Evolutionary conservation across 345 rosid genomes (phyloP), one percentile per base, ranked within the genome.

Genomic region (Balakata baccata): DNA sequence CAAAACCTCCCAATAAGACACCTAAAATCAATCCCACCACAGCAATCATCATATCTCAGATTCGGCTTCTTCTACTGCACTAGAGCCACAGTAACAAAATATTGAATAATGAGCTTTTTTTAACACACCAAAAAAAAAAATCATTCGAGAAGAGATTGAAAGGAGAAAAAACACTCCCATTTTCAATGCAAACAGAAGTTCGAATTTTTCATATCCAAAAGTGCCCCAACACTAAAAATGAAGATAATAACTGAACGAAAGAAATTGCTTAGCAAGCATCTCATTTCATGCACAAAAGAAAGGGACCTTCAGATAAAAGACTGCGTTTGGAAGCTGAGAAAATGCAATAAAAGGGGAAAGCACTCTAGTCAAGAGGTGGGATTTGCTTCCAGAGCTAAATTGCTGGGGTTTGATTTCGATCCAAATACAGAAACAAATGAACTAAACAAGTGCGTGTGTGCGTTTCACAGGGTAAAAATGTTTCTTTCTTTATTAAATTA

Each of bases 21-120:
- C 82, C 72, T 57, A 79, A 60, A 41, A 79, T 59, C 72, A 79
- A 22, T 52, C 75, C 79, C 76, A 71, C 63, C 41, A 60, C 72
- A 47, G 65, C 79, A 52, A 75, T 25, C 22, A 79, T 50, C 82
- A 79, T 70, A 25, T 66, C 73, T 66, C 68, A 11, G 47, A 45
- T 20, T 46, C 65, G 8, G 61, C 53, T 49, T 16, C 38, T 62
- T 72, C 47, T n/a, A 34, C 75, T 72, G 20, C 39, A 58, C 0
- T 29, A 22, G 23, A 45, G 2, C 23, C 49, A 38, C 12, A 10
- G 29, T 13, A 34, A 70, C 10, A 45, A 25, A 49, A 1, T 29
- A 29, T 29, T 29, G 34, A 29, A 29, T 16, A 13, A 29, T 12
- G n/a, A 39, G 63, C 8, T 43, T 13, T 23, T 8, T 3, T 11